Evolutionary conservation across 495 filamentous ascomycete genomes (phyloP), one percentile per base, ranked within the genome.

Genomic region (Aspergillus coremiiformis): DNA sequence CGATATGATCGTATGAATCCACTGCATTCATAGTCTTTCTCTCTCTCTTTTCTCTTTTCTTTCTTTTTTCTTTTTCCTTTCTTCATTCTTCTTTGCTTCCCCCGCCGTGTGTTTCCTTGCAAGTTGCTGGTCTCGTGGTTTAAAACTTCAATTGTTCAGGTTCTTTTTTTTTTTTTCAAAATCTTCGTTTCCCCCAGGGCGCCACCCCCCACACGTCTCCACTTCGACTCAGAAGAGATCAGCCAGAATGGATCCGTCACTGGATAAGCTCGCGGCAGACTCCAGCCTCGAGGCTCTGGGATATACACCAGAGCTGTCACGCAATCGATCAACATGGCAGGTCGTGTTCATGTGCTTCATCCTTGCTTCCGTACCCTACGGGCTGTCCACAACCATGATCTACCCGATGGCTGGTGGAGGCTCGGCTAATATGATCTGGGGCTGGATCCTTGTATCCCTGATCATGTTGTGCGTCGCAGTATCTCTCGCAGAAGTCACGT

Each of bases 401-500:
- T 81, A 81, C 52, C 73, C 79, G 5, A 67, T 84, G 42, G 73
- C 77, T 23, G 75, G 74, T 52, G 80, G 81, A 42, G 78, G 79
- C 14, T 73, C 78, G 3, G 78, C 75, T 3, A 75, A 77, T 46
- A 78, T 83, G 49, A 71, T 84, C 57, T 84, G 79, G 78, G 82
- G 81, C 9, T 70, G 85, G 45, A 63, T 85, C 10, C 70, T 80
- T 3, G 78, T 83, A 3, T 81, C 81, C 6, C 57, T 84, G 10
- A 84, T 82, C 59, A 84, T 83, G 56, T 48, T 84, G 14, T 82
- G 78, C 48, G 71, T 86, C 5, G 81, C 82, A 14, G 78, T 76
- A 0, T 84, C 80, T 11, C 64, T 86, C 24, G 82, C 83, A 7
- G 83, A 86, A 60, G 84, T 85, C 59, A 67, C 83, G 12, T 78